Conservation (phyloP, 371 early-diverging fungal species). For the Rhizopus arrhizus region DNA sequence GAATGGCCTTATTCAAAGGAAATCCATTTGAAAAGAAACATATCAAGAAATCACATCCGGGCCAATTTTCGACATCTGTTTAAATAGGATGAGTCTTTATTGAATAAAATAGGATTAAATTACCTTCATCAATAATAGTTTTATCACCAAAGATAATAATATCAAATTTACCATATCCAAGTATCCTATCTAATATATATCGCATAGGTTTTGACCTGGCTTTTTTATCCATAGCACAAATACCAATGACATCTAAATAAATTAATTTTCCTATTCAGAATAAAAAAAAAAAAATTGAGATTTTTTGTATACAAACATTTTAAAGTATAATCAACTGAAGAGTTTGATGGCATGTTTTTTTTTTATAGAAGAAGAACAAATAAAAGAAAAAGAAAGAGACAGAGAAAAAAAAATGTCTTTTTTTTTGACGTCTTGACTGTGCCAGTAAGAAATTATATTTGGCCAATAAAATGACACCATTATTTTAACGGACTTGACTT, state of each 20-base stretch:
- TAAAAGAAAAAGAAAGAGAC: too few species aligned
- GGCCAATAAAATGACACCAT: too few species aligned
- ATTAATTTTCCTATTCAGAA: neutral
- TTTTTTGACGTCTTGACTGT: too few species aligned
- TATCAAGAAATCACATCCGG: constrained; percentile 93
- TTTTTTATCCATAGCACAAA: constrained; percentile 94
- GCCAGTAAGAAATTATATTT: too few species aligned
- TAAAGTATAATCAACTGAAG: neutral
- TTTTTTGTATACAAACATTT: neutral
- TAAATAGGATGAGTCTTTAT: neutral
- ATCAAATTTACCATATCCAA: constrained; percentile 78
- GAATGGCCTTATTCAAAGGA: constrained; percentile 91
- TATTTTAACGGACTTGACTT: too few species aligned
- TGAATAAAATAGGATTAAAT: neutral
- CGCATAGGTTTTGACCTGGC: constrained; percentile 96
- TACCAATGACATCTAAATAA: constrained; percentile 73
- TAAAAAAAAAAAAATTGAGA: neutral
- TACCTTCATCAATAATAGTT: constrained; percentile 93
- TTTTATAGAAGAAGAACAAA: neutral
- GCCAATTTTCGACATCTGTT: constrained; percentile 88
- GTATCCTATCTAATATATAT: constrained; percentile 84
- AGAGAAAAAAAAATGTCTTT: neutral
- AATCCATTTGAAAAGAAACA: constrained; percentile 96
- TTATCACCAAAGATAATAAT: constrained; percentile 95
- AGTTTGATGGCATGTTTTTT: neutral